Conservation (phyloP, 169 alveolate species). For the Plasmodium billcollinsi region DNA sequence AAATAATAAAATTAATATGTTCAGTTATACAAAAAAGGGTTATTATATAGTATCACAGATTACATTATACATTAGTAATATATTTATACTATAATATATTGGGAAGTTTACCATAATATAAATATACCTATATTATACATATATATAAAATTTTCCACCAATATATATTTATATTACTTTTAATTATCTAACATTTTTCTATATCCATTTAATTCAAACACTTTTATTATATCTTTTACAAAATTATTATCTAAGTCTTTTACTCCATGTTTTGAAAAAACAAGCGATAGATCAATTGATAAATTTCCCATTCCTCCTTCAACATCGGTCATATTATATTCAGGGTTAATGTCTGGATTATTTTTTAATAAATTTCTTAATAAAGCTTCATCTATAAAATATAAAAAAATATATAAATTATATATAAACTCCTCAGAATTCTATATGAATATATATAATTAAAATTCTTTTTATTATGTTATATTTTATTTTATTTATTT, state of each 20-base stretch:
- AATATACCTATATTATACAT: no score
- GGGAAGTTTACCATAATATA: not conserved
- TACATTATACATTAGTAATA: no score
- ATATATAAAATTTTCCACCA: no score
- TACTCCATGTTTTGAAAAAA: conserved; percentile 72
- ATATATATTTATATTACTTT: not conserved
- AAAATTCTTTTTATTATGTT: no score
- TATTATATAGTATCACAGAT: no score
- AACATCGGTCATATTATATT: conserved; percentile 34
- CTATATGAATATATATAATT: no score
- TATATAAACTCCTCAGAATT: no score
- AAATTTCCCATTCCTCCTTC: conserved; percentile 45
- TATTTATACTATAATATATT: not conserved
- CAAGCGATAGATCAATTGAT: conserved; percentile 59
- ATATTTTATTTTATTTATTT: no score
- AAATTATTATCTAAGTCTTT: conserved; percentile 48
- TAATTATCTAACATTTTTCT: conserved; percentile 45
- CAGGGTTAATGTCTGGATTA: conserved; percentile 83
- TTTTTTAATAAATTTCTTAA: conserved; percentile 79
- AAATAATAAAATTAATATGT: no score
- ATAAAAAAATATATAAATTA: not conserved
- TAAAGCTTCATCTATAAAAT: conserved; percentile 80
- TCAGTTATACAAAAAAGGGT: no score
- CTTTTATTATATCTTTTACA: conserved; percentile 52
- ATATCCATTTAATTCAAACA: conserved; percentile 70